Evolutionary conservation across 2,329 filamentous ascomycete genomes (phyloP).

Genomic region (Botrytis elliptica): DNA sequence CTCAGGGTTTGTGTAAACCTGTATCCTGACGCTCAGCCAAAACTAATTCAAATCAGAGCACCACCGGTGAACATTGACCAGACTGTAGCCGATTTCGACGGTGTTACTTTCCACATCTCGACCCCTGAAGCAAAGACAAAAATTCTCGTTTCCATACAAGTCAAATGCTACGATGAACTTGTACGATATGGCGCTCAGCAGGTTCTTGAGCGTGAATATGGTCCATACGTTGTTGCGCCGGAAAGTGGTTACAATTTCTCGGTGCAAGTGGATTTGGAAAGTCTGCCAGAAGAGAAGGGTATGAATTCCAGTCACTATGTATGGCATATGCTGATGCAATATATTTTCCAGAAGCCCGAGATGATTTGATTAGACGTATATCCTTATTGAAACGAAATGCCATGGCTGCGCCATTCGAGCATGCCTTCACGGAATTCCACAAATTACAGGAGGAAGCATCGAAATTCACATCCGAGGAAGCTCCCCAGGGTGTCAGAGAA

Average conservation of each 20-base stretch:
- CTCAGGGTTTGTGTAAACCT: conserved; percentile 38
- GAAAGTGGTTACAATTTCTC: conserved; percentile 97
- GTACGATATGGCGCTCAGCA: conserved; percentile 89
- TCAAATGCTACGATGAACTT: conserved; percentile 92
- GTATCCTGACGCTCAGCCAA: conserved; percentile 6
- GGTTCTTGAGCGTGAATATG: conserved; percentile 92
- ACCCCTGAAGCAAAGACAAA: conserved; percentile 92
- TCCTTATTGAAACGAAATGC: conserved; percentile 95
- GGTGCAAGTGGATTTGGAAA: conserved; percentile 82
- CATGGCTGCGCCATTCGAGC: conserved; percentile 98
- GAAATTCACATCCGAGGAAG: conserved; percentile 89
- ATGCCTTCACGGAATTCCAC: conserved; percentile 91
- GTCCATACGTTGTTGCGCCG: conserved; percentile 80
- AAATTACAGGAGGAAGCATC: conserved; percentile 82
- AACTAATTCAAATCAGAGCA: conserved; percentile 57
- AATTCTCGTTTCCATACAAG: conserved; percentile 90
- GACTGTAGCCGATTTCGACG: conserved; percentile 98
- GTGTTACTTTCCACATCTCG: conserved; percentile 97
- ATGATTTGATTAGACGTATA: conserved; percentile 83
- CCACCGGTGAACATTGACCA: conserved; percentile 90
- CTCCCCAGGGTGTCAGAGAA: conserved; percentile 84
- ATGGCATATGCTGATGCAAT: conserved; percentile 19
- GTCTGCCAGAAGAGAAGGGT: conserved; percentile 78
- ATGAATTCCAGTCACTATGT: conserved; percentile 24
- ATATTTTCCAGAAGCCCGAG: conserved; percentile 61